phyloP scores from a whole-genome alignment of 805 yeast species.

The Wickerhamiella nectarea region DNA sequence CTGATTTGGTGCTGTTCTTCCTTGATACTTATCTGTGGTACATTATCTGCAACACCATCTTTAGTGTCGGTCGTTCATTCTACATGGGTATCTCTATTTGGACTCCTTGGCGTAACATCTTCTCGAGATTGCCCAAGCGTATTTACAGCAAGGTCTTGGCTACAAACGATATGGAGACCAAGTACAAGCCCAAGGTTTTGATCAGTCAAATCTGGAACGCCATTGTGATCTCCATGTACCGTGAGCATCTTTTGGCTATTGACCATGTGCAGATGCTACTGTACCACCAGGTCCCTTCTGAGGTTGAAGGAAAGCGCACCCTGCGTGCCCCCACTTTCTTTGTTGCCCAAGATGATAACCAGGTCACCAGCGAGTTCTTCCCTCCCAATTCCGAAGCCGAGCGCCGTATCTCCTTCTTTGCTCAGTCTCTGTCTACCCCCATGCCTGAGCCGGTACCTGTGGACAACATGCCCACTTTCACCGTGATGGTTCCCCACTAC shows the following conservation, averaged over 20 bases:
- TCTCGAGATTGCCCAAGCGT: conserved; percentile 96
- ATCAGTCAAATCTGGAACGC: conserved; percentile 99
- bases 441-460: conserved; percentile 98
- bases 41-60: conserved; percentile 84
- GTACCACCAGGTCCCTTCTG: conserved; percentile 97
- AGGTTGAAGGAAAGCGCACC: conserved; percentile 95
- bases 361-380: conserved; percentile 92
- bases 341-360: conserved; percentile 90
- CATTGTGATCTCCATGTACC: conserved; percentile 96
- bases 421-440: conserved; percentile 96
- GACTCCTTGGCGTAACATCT: conserved; percentile 99
- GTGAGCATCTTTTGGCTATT: conserved; percentile 95
- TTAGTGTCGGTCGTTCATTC: conserved; percentile 95
- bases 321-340: conserved; percentile 98
- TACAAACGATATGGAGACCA: conserved; percentile 97
- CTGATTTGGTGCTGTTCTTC: conserved; percentile 91
- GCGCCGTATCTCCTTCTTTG: conserved; percentile 98
- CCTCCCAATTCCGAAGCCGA: conserved; percentile 97
- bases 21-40: conserved; percentile 99
- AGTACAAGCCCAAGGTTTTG: conserved; percentile 95
- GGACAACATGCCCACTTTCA: conserved; percentile 98
- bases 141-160: conserved; percentile 95
- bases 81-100: conserved; percentile 96
- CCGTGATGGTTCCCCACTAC: conserved; percentile 93
- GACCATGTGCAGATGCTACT: conserved; percentile 96